These are phyloP conservation scores for Talaromyces sp. DNA, from an alignment of 2,329 filamentous ascomycete genomes.

Conservation along the genomic window DNA sequence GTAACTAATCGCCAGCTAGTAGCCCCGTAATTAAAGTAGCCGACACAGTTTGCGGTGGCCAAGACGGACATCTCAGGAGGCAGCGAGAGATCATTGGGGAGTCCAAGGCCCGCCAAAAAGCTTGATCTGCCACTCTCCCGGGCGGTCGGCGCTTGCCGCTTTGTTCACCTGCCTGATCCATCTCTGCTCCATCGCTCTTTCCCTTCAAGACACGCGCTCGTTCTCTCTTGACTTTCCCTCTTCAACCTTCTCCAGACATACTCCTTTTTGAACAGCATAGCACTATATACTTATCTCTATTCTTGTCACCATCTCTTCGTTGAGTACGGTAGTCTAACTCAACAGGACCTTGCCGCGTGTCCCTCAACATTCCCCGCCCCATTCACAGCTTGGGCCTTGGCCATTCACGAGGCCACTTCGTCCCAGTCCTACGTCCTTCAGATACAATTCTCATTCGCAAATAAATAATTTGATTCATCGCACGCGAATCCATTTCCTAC, in stretches of 20 bases:
- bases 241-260: background rate
- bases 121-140: constrained; percentile 17
- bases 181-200: background rate
- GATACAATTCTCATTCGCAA: background rate
- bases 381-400: background rate
- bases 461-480: background rate
- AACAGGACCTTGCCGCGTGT: constrained; percentile 5
- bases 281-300: background rate
- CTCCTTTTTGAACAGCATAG: background rate
- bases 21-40: constrained; percentile 1
- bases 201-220: background rate
- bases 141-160: constrained; percentile 9
- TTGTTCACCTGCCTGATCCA: background rate
- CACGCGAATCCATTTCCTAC: background rate
- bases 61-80: constrained; percentile 12
- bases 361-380: constrained; percentile 1
- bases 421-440: background rate
- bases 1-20: constrained; percentile 4
- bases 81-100: constrained; percentile 11
- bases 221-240: background rate
- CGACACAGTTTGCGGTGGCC: background rate
- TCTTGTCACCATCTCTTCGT: background rate
- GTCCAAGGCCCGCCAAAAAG: constrained; percentile 18
- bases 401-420: background rate
- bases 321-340: background rate